Percentiles rank a stretch among this genome's conserved stretches.
Evolutionary conservation across 1,284 basidiomycete genomes (phyloP).

Genomic region (Ceratobasidium sp.): DNA sequence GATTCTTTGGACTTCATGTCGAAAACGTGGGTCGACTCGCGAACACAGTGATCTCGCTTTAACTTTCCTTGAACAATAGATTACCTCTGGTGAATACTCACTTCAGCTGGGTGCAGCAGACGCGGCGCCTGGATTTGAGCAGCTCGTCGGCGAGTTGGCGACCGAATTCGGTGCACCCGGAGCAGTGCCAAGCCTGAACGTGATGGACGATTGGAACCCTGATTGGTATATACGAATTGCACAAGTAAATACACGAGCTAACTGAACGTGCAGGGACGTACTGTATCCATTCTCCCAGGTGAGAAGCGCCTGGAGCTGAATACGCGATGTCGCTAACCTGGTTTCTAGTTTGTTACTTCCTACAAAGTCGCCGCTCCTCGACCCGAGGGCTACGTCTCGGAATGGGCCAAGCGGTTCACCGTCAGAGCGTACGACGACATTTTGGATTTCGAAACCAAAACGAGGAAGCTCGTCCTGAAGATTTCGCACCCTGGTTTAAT

Average conservation of each 20-base stretch:
- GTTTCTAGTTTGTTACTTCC: constrained; percentile 72
- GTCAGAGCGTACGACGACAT: constrained; percentile 68
- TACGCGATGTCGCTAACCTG: constrained; percentile 38
- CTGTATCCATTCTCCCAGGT: constrained; percentile 86
- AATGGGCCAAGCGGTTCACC: constrained; percentile 61
- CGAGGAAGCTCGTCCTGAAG: constrained; percentile 72
- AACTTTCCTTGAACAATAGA: constrained; percentile 52
- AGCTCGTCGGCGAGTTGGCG: constrained; percentile 68
- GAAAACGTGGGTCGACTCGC: constrained; percentile 72
- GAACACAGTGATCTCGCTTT: constrained; percentile 6
- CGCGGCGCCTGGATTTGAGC: constrained; percentile 74
- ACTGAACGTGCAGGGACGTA: constrained; percentile 73
- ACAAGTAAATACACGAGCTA: constrained; percentile 32
- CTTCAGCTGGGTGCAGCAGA: constrained; percentile 88
- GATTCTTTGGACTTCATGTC: constrained; percentile 83
- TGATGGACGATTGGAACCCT: constrained; percentile 54
- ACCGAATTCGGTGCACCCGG: constrained; percentile 61
- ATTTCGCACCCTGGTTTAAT: constrained; percentile 86
- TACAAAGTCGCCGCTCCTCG: constrained; percentile 72
- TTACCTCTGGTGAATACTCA: constrained; percentile 73
- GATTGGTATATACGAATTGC: constrained; percentile 38
- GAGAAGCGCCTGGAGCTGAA: constrained; percentile 49
- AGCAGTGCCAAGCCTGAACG: constrained; percentile 52
- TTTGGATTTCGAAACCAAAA: constrained; percentile 64
- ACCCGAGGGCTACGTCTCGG: constrained; percentile 60